Base-by-base conservation (phyloP, 2,329 filamentous ascomycete species). In the Aspergillus japonicus region DNA sequence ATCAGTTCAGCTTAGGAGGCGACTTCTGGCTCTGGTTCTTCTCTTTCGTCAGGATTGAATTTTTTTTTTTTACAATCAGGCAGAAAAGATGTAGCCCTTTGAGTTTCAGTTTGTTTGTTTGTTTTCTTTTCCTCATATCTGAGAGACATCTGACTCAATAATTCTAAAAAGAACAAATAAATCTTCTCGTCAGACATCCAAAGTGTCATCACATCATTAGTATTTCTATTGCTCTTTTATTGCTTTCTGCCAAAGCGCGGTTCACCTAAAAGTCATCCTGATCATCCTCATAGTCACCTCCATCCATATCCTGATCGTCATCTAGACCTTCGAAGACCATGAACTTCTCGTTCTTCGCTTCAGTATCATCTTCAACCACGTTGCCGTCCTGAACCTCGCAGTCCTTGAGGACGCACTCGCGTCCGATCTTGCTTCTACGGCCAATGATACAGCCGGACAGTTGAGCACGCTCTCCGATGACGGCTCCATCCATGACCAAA, bases 311-410 rank as follows among this genome's bases (percentile, higher is more conserved):
- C 26, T 65, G 69, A 26, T 67, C 73, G 21, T 76, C 76, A 54
- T 80, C 77, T 49, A 82, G 62, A 19, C 79, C 78, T 57, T 80
- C 78, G 61, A 81, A 80, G 57, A 77, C 71, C 80, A 87, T 86
- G 69, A 87, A 85, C 71, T 86, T 87, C 67, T 87, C 85, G 50
- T 82, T 82, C 75, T 87, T 87, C 29, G 80, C 80, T 59, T 87
- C 84, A 7, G 81, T 89, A n/a, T 90, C 85, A 69, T 96, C 93
- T 50, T 93, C 88, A 1, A 96, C 83, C 8, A 94, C 82, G 71
- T 94, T 94, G 2, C 82, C 83, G 75, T 96, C 91, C 73, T 96
- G 92, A 5, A 98, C 89, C 77, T 98, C 92, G 69, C 93, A 97
- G 62, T 96, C 91, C 56, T 89, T 92, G 66, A 98, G 77, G n/a